These are phyloP conservation scores for Hypomontagnella submonticulosa DNA, from an alignment of 495 filamentous ascomycete species.

Conservation along the genomic window DNA sequence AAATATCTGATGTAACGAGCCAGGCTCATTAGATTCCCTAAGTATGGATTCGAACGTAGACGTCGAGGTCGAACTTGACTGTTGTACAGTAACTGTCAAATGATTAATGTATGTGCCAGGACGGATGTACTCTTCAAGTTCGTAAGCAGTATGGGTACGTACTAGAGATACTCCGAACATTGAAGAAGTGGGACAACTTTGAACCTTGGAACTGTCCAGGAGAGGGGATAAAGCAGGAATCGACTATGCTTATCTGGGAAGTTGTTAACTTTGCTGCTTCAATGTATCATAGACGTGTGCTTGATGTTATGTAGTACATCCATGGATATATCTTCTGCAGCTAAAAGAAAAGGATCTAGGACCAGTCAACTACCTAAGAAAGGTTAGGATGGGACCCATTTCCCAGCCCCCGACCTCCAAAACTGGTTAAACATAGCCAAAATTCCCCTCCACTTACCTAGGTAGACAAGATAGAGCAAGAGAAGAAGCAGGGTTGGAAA, in stretches of 20 bases:
- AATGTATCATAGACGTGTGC: conserved; percentile 23
- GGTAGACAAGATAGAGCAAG: not conserved
- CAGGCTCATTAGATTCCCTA: conserved; percentile 9
- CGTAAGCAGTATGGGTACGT: too few relatives aligned
- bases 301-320: conserved; percentile 32
- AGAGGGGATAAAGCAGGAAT: conserved; percentile 12
- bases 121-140: too few relatives aligned
- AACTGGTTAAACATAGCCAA: conserved; percentile 4
- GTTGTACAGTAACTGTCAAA: too few relatives aligned
- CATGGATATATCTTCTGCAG: not conserved
- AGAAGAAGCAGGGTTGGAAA: conserved; percentile 12
- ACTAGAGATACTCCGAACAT: not conserved
- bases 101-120: too few relatives aligned
- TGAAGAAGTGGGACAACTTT: not conserved
- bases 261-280: conserved; percentile 15
- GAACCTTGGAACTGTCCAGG: conserved; percentile 13
- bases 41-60: conserved; percentile 9
- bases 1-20: conserved; percentile 39
- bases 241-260: conserved; percentile 34
- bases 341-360: conserved; percentile 13
- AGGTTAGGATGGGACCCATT: conserved; percentile 25
- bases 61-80: not conserved
- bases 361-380: conserved; percentile 15
- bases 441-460: not conserved
- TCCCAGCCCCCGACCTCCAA: conserved; percentile 34